Evolutionary conservation across 345 rosid genomes (phyloP), one percentile per base, ranked within the genome.

Genomic region (Zanthoxylum bungeanum): DNA sequence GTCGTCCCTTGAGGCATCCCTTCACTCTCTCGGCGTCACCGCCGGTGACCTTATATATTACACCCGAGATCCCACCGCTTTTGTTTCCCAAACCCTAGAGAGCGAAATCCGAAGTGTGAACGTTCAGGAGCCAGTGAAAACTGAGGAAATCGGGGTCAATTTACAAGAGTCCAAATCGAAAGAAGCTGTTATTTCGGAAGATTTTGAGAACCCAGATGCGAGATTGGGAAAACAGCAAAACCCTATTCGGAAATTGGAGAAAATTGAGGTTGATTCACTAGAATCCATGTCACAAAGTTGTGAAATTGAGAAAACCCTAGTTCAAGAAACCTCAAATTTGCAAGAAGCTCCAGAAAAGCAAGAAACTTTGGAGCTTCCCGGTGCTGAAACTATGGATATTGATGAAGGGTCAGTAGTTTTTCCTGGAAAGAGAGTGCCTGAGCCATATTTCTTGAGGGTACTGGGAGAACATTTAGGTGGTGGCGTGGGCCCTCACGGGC

Each of bases 41-140:
- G 71, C 90, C 51, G 97, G 98, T 33, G 97, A 91, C 75, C 85
- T 91, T 2, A 40, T 91, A 53, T 89, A 82, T 64, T 89, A 77
- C 83, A 77, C 97, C 60, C 72, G 68, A n/a, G 30, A 72, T 55
- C 79, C 82, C 14, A 24, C 56, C 14, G 73, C 70, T 24, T 80
- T 75, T 40, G 34, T 76, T 8, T 24, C 66, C 17, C 46, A 0
- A 42, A 19, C 55, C 14, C 30, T 51, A 16, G 51, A 1, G 17
- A 14, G 21, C 22, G 49, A 39, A 37, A 64, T 5, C 7, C 59
- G 31, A 40, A 40, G 33, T 31, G 27, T 49, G 64, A 49, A 31
- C 57, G 63, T 37, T 76, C 61, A 12, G 3, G 73, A 77, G 64
- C 33, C 69, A 5, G 10, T 21, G 24, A 28, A 50, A 2, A 62